Base-by-base conservation (phyloP, 805 yeast species). In the Teunomyces panamensis region DNA sequence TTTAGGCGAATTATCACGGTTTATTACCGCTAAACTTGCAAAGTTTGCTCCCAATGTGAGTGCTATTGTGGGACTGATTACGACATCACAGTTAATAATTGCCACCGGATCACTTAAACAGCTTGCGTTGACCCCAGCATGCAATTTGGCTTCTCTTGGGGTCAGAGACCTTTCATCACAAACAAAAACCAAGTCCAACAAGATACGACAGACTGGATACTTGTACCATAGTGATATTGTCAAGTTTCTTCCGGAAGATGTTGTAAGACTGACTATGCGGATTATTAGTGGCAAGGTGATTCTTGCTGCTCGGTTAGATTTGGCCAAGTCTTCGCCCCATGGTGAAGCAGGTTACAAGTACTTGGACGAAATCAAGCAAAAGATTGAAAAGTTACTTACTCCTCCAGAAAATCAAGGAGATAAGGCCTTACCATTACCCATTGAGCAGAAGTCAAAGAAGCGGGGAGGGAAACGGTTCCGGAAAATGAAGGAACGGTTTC, bases 381-480 rank as follows among this genome's bases (percentile, higher is more conserved):
- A 85, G 54, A 71, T 94, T 6, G 89, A 83, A 36, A 89, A 88
- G 56, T 65, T 89, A 29, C 77, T 81, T 24, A 81, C 83, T 5
- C 94, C 97, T 0, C 97, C 98, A 0, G 86, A 83, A 17, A 75
- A 74, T 14, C 67, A 69, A 14, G 78, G 76, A 1, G 71, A 78
- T 11, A 83, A 82, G 49, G 84, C 91, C 0, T 76, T 90, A 43
- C 85, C 92, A 0, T 69, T 78, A 3, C 97, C 97, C 0, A 72
- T 80, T 13, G 96, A 90, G 47, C 77, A 75, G 46, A 80, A 83
- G 43, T 83, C 92, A 4, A 88, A 89, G 66, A 87, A 84, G 56
- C 74, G 99, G 56, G 97, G 95, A 1, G 99, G 99, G 0, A 73
- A 83, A 53, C 70, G 92, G 47, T 77, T 86, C 55, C 74, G 96